Base-by-base conservation (phyloP, 371 early-diverging fungal species). In the Pancytospora epiphaga region DNA sequence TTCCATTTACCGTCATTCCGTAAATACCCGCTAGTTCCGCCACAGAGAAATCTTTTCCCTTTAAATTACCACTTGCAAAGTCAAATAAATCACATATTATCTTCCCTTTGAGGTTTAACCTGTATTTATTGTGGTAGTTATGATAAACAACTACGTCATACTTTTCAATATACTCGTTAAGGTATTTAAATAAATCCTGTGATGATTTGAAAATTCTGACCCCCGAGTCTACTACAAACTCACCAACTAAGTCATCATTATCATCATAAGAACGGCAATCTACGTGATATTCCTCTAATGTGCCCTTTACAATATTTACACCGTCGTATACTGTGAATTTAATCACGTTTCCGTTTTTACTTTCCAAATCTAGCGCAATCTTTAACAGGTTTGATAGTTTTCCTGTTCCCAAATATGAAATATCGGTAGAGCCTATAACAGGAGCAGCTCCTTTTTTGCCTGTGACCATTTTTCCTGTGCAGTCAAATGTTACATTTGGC, bases 71-170 rank as follows among this genome's bases (percentile, higher is more conserved):
- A 1, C 36, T 6, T 19, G 77, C 74, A 47, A 69, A 58, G 4
- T n/a, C 32, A 63, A 63, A 80, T 0, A 77, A 22, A 64, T 80
- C 77, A 57, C 77, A 77, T 1, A 69, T 30, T 3, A 80, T 52
- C 32, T 12, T 66, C 30, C 62, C 63, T 37, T 18, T 50, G 22
- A 61, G 22, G 27, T 64, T 60, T 4, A 72, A 29, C 29, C 25
- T 52, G 15, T 40, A 51, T 1, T 29, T 39, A 2, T 18, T 34
- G 22, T 47, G 51, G 1, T 67, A 43, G 62, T 80, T 77, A 51
- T 76, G 70, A 40, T 38, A 67, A 0, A 80, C 38, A 29, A 76
- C 34, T 1, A 65, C 9, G 52, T 76, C 77, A 33, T 65, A 51
- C n/a, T 58, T 62, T n/a, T 40, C 39, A 19, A 75, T 50, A 15